Base-by-base conservation (phyloP, 306 rosid species). In the Quillaja saponaria region DNA sequence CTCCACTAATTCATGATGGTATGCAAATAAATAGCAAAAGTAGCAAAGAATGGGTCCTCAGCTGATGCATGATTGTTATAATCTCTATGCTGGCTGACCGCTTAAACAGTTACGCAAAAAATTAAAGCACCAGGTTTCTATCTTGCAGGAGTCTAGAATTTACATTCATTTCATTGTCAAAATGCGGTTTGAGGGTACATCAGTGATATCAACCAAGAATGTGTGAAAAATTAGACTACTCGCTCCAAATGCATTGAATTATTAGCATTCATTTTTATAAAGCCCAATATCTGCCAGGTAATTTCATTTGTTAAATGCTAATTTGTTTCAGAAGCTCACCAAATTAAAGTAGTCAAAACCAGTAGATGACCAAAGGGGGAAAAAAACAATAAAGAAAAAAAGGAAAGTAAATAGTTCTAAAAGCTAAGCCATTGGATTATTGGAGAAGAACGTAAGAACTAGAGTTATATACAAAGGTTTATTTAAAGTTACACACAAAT, bases 271-370 rank as follows among this genome's bases (percentile, higher is more conserved):
- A 18, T 19, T 25, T 0, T 28, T 7, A 21, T 52, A 52, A n/a
- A 28, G 58, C 58, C 58, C 25, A 52, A 53, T 53, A 53, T 31
- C 58, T 53, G n/a, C 40, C 6, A n/a, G n/a, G n/a, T n/a, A n/a
- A n/a, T n/a, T n/a, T n/a, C n/a, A n/a, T 21, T 16, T 39, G 14
- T 53, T 12, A 31, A 33, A 31, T n/a, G 41, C 58, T 31, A 1
- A 7, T 11, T 53, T 33, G 20, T 2, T 3, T 25, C 41, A 13
- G 58, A 53, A 33, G 41, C 21, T 33, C 13, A 31, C 12, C 13
- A 19, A 48, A 48, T n/a, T n/a, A 15, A 8, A 6, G 20, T 15
- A 13, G 12, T 21, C 31, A 7, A 46, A 46, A 15, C 17, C 8
- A 3, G 20, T n/a, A 46, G 50, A 15, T 6, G 31, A 1, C 4